Conservation (phyloP, 495 filamentous ascomycete genomes). For the Xylaria longipes region DNA sequence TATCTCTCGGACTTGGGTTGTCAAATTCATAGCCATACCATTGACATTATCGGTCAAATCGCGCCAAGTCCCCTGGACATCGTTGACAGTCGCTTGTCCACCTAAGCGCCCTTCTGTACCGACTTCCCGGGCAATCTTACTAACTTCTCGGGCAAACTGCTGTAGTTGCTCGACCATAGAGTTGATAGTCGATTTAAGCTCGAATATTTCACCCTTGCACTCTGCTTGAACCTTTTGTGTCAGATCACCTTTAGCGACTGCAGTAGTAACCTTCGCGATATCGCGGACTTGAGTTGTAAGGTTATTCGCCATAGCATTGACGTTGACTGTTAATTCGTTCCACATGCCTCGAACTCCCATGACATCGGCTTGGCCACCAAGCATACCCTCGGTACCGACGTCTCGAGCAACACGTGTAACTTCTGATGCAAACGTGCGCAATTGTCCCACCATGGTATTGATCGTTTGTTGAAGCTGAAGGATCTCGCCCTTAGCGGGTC, state of each 20-base stretch:
- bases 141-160: constrained; percentile 97
- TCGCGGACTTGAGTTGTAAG: constrained; percentile 97
- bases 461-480: constrained; percentile 96
- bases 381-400: constrained; percentile 95
- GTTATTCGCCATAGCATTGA: constrained; percentile 98
- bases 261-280: constrained; percentile 98
- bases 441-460: constrained; percentile 98
- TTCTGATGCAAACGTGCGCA: constrained; percentile 95
- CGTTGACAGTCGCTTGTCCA: constrained; percentile 95
- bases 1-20: constrained; percentile 97
- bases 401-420: constrained; percentile 96
- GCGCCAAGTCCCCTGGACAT: constrained; percentile 97
- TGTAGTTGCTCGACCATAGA: constrained; percentile 98
- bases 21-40: constrained; percentile 98
- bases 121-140: constrained; percentile 96
- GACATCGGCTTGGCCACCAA: constrained; percentile 96
- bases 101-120: constrained; percentile 95
- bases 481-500: constrained; percentile 94
- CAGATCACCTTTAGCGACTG: constrained; percentile 93
- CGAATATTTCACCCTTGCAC: constrained; percentile 94
- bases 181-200: constrained; percentile 97
- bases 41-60: constrained; percentile 98
- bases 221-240: constrained; percentile 97
- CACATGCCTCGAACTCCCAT: constrained; percentile 84
- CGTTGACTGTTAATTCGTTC: constrained; percentile 97